Base-by-base conservation (phyloP, 306 rosid species). In the Medicago arabica region DNA sequence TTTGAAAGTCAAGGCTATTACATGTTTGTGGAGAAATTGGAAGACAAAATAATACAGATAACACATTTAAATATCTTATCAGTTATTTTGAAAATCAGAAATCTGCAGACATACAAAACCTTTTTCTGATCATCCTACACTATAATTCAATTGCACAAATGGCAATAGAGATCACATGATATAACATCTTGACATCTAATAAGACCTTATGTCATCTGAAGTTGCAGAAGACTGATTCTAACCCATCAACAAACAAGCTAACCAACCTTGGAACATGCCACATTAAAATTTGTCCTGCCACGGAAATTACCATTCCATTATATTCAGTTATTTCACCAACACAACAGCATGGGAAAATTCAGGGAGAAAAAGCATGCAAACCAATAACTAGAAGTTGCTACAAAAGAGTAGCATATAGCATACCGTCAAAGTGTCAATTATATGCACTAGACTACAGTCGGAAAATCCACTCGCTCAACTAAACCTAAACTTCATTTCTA, bases 261-360 rank as follows among this genome's bases (percentile, higher is more conserved):
- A 74, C 47, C 65, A 74, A 75, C 71, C 54, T 34, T 64, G 23
- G 46, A 59, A 57, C 36, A 62, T 11, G 28, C 57, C 71, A 57
- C 50, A 76, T 60, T 49, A 70, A 79, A 75, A 28, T 15, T 79
- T 25, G 13, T n/a, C 75, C 75, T 50, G 67, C 69, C 55, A 65
- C 18, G 9, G 51, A 67, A 58, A 21, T 12, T 62, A 5, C 23
- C 25, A 5, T 53, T 68, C 58, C 57, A 46, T 44, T 39, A 71
- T 25, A 64, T 46, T 49, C 61, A 21, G 31, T 14, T 13, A 38
- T 15, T 65, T 78, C 47, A 74, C 67, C 44, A 62, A 62, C 49
- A 67, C 9, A 43, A 31, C 40, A 43, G 63, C 55, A 50, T 4
- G n/a, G 39, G 47, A 41, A 38, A 69, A 31, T 64, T 50, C 58